These are phyloP conservation scores for Chlorophyllum brunneum DNA, from an alignment of 768 basidiomycete species.

Conservation along the genomic window DNA sequence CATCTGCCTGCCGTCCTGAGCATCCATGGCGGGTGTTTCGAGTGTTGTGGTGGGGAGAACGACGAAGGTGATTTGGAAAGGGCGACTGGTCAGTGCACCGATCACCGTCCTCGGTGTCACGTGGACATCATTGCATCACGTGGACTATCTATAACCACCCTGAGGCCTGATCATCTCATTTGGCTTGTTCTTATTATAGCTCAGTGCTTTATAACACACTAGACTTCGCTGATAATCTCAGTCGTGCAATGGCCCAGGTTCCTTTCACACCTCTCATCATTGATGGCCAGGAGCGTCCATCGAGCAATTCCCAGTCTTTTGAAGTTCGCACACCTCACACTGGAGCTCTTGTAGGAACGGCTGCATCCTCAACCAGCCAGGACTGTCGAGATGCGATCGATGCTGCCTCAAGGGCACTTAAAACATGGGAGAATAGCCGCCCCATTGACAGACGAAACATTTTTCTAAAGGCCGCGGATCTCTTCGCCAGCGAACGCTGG, in stretches of 20 bases:
- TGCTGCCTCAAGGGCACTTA: constrained; percentile 42
- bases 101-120: constrained; percentile 26
- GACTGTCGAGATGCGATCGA: constrained; percentile 43
- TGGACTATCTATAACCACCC: background rate
- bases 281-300: constrained; percentile 31
- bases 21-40: constrained; percentile 16
- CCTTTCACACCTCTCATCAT: constrained; percentile 37
- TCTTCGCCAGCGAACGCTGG: constrained; percentile 40
- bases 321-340: constrained; percentile 42
- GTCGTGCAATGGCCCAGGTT: background rate
- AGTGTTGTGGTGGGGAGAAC: constrained; percentile 12
- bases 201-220: background rate
- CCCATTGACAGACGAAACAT: constrained; percentile 36
- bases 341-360: constrained; percentile 36
- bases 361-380: constrained; percentile 42
- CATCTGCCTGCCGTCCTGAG: constrained; percentile 1
- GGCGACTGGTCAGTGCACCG: constrained; percentile 24
- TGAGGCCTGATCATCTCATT: background rate
- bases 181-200: too few species aligned
- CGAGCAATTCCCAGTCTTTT: constrained; percentile 36
- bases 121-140: constrained; percentile 1
- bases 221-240: background rate
- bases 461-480: constrained; percentile 44
- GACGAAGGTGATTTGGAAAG: constrained; percentile 20
- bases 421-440: constrained; percentile 40